These are phyloP conservation scores for Ammopiptanthus mongolicus DNA, from an alignment of 306 rosid genomes.

Conservation along the genomic window DNA sequence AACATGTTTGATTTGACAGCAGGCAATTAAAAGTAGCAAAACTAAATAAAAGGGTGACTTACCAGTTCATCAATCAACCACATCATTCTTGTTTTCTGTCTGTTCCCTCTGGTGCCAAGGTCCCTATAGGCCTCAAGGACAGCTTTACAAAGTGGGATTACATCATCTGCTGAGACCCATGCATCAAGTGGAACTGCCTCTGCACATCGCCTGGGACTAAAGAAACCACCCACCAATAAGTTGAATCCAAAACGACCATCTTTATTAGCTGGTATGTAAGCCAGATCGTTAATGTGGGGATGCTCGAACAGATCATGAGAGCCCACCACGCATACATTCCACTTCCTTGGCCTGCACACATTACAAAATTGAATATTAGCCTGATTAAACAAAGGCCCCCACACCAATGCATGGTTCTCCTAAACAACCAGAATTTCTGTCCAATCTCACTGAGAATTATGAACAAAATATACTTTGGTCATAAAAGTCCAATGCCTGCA, in stretches of 20 bases:
- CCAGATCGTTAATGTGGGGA: slow-evolving; percentile 95
- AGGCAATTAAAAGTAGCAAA: not conserved
- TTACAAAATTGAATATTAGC: not conserved
- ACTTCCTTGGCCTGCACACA: slow-evolving; percentile 90
- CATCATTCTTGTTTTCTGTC: slow-evolving; percentile 95
- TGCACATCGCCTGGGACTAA: slow-evolving; percentile 80
- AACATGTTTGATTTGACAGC: not conserved
- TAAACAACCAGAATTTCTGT: not conserved
- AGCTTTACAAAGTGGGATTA: slow-evolving; percentile 70
- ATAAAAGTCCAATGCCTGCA: not conserved
- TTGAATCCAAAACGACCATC: slow-evolving; percentile 86
- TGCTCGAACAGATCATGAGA: slow-evolving; percentile 94
- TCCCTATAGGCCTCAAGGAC: slow-evolving; percentile 83
- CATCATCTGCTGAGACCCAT: slow-evolving; percentile 84
- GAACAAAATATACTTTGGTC: not conserved
- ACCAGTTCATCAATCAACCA: slow-evolving; percentile 97
- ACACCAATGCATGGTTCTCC: not conserved
- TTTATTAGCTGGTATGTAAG: slow-evolving; percentile 91
- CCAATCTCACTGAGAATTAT: not conserved
- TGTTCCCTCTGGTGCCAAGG: slow-evolving; percentile 82
- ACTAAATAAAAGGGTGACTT: not conserved
- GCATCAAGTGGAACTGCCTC: slow-evolving; percentile 96
- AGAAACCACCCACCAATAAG: slow-evolving; percentile 90
- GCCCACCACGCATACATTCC: slow-evolving; percentile 94
- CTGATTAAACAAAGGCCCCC: not conserved